Percentiles rank a stretch among this genome's conserved stretches.
Conservation (phyloP, 2,329 filamentous ascomycete genomes). For the Curvularia sp. region DNA sequence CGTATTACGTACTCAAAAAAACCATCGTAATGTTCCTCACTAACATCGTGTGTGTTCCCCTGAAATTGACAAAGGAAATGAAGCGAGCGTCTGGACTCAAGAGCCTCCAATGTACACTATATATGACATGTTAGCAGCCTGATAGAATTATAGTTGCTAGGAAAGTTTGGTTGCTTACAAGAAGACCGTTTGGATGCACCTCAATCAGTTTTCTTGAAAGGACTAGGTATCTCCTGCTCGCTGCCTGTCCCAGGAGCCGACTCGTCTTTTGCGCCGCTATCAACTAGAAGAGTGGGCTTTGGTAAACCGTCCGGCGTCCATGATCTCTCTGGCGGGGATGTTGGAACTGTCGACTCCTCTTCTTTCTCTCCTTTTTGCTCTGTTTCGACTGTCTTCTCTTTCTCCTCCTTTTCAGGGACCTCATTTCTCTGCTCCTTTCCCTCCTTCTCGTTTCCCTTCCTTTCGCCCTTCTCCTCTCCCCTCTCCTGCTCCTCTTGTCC, state of each 20-base stretch:
- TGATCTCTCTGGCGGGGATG: slow-evolving; percentile 4
- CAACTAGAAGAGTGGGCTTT: background rate
- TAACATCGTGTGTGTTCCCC: background rate
- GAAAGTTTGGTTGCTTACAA: slow-evolving; percentile 6
- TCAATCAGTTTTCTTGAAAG: slow-evolving; percentile 4
- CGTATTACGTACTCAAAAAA: background rate
- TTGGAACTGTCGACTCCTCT: slow-evolving; percentile 4
- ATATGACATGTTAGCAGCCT: slow-evolving; percentile 2
- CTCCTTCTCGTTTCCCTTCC: background rate
- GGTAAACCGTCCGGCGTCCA: slow-evolving; percentile 12
- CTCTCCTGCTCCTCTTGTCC: slow-evolving; percentile 1
- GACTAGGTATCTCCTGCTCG: slow-evolving; percentile 5
- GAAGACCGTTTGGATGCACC: background rate
- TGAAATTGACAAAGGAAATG: background rate
- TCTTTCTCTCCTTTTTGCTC: slow-evolving; percentile 4
- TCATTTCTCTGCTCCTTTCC: slow-evolving; percentile 2
- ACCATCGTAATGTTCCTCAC: background rate
- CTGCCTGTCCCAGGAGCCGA: background rate
- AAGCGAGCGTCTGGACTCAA: background rate
- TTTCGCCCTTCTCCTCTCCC: background rate
- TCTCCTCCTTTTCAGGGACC: background rate
- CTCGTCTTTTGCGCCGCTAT: background rate
- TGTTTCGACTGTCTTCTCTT: background rate
- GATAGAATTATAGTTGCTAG: background rate
- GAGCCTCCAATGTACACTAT: background rate